Percentiles rank a stretch among this genome's conserved stretches.
Evolutionary conservation across 345 rosid species (phyloP).

Genomic region (Salix dunnii): DNA sequence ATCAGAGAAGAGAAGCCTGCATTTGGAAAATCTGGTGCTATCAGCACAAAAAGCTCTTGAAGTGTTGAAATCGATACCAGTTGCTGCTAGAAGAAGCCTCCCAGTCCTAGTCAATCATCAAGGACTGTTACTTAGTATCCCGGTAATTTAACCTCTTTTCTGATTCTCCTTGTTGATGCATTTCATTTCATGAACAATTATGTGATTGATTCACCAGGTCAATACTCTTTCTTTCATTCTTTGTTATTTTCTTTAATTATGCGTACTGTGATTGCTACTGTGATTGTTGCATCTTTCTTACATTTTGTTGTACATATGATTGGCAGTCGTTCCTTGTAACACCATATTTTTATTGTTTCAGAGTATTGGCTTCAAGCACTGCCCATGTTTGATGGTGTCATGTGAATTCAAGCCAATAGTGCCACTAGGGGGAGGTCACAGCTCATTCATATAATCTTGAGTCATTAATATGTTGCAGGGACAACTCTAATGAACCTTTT

Average conservation of each 20-base stretch:
- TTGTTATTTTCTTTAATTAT: background rate
- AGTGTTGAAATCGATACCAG: constrained; percentile 57
- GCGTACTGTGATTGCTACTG: too few relatives aligned
- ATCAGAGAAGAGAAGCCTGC: constrained; percentile 12
- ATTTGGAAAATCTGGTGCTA: constrained; percentile 31
- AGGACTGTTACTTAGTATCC: constrained; percentile 61
- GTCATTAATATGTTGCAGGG: too few relatives aligned
- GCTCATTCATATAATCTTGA: constrained; percentile 49
- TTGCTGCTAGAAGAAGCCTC: constrained; percentile 70
- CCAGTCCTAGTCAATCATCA: constrained; percentile 56
- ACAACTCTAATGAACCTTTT: too few relatives aligned
- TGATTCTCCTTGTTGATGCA: background rate
- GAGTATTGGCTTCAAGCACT: constrained; percentile 69
- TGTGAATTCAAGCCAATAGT: constrained; percentile 68
- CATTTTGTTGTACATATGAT: background rate
- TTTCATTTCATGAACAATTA: background rate
- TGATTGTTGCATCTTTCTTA: background rate
- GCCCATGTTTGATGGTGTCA: constrained; percentile 52
- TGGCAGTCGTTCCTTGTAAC: background rate
- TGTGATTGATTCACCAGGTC: background rate
- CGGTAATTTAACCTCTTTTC: constrained; percentile 43
- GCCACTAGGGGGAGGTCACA: constrained; percentile 78
- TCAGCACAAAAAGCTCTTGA: constrained; percentile 52
- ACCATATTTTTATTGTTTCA: constrained; percentile 25
- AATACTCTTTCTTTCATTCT: background rate